These are phyloP conservation scores for Endocarpon pusillum DNA, from an alignment of 495 filamentous ascomycete species.

Conservation along the genomic window DNA sequence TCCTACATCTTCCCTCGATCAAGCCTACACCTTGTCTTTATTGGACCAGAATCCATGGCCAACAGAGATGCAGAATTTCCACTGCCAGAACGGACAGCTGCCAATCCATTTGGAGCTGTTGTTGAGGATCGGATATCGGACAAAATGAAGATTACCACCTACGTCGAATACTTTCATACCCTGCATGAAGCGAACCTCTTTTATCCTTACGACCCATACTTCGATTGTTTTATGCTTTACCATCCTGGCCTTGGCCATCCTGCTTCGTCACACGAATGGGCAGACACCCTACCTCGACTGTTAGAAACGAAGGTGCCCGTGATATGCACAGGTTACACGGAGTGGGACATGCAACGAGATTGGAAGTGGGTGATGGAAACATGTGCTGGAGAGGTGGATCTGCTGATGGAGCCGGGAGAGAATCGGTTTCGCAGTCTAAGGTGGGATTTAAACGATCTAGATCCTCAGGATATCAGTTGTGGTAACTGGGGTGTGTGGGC, in stretches of 20 bases:
- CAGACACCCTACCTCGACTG: constrained; percentile 69
- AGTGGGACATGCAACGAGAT: constrained; percentile 85
- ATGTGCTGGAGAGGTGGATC: constrained; percentile 74
- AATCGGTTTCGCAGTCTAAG: constrained; percentile 86
- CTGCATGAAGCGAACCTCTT: constrained; percentile 80
- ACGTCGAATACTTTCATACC: constrained; percentile 96
- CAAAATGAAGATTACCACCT: constrained; percentile 87
- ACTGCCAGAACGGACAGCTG: constrained; percentile 60
- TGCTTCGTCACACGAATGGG: constrained; percentile 82
- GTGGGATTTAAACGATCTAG: constrained; percentile 93
- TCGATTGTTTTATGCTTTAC: constrained; percentile 90
- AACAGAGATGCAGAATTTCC: constrained; percentile 84
- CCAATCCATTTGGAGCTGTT: constrained; percentile 82
- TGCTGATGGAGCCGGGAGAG: constrained; percentile 81
- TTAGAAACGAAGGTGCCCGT: constrained; percentile 92
- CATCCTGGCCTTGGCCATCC: constrained; percentile 93
- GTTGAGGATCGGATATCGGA: constrained; percentile 75
- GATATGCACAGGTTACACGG: constrained; percentile 86
- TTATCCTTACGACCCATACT: constrained; percentile 90
- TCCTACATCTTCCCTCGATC: constrained; percentile 73
- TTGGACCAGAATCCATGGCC: constrained; percentile 88
- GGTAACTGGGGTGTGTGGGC: constrained; percentile 96
- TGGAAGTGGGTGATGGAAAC: constrained; percentile 73
- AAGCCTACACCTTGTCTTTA: constrained; percentile 65
- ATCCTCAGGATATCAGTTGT: constrained; percentile 85